These are phyloP conservation scores for Debaryomyces nepalensis DNA, from an alignment of 1,139 yeast genomes.

Conservation along the genomic window DNA sequence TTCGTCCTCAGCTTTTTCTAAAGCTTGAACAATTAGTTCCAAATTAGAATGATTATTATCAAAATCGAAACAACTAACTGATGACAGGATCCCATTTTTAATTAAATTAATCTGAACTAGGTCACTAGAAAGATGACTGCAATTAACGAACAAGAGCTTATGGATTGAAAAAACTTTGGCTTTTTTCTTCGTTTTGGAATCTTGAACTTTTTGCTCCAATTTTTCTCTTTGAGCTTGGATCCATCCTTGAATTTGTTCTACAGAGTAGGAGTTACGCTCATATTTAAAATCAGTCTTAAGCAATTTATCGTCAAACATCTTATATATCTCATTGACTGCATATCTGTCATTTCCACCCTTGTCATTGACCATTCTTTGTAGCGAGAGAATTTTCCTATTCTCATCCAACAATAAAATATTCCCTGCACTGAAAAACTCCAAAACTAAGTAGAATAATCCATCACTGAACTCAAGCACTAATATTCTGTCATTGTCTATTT, in stretches of 20 bases:
- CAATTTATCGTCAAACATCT: slow-evolving; percentile 56
- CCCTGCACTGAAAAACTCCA: slow-evolving; percentile 96
- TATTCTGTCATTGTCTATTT: slow-evolving; percentile 78
- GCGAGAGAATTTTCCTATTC: slow-evolving; percentile 65
- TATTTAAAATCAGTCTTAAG: slow-evolving; percentile 37
- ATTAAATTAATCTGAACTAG: slow-evolving; percentile 64
- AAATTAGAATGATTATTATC: slow-evolving; percentile 26
- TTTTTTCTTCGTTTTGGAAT: slow-evolving; percentile 30
- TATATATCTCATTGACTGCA: slow-evolving; percentile 75
- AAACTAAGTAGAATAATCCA: slow-evolving; percentile 74
- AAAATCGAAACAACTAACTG: slow-evolving; percentile 43
- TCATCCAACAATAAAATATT: slow-evolving; percentile 80
- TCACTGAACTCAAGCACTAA: slow-evolving; percentile 82
- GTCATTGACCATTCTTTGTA: slow-evolving; percentile 80
- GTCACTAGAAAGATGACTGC: slow-evolving; percentile 79
- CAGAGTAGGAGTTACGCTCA: slow-evolving; percentile 27
- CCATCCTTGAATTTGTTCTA: slow-evolving; percentile 54
- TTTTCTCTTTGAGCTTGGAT: slow-evolving; percentile 42
- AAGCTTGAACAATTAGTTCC: slow-evolving; percentile 34
- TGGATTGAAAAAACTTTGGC: slow-evolving; percentile 65
- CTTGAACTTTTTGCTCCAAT: slow-evolving; percentile 17
- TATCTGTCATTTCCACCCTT: slow-evolving; percentile 62
- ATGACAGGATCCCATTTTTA: slow-evolving; percentile 51
- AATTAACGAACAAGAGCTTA: slow-evolving; percentile 68
- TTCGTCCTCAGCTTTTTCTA: slow-evolving; percentile 54